Evolutionary conservation across 768 basidiomycete species (phyloP).

Genomic region (Wakefieldia striispora): DNA sequence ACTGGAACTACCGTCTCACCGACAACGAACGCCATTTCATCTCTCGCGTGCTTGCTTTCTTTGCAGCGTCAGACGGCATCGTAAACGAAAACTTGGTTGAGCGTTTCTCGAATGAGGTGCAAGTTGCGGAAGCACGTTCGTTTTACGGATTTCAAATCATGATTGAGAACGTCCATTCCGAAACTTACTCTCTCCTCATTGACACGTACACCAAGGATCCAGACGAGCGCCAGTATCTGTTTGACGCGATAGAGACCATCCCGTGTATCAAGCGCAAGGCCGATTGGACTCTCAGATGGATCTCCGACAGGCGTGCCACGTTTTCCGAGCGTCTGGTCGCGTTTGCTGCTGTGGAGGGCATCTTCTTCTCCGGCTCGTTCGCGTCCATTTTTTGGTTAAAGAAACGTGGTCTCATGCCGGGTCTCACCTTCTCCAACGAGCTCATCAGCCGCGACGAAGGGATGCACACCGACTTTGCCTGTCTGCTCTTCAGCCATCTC

Average conservation of each 20-base stretch:
- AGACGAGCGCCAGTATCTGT: conserved; percentile 69
- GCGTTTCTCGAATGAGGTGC: conserved; percentile 88
- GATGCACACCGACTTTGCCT: conserved; percentile 95
- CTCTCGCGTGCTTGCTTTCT: conserved; percentile 90
- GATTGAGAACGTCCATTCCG: conserved; percentile 97
- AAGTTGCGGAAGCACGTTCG: conserved; percentile 86
- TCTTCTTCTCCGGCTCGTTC: conserved; percentile 93
- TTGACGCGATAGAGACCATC: conserved; percentile 89
- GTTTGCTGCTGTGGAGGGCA: conserved; percentile 94
- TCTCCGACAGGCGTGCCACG: conserved; percentile 69
- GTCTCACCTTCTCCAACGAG: conserved; percentile 92
- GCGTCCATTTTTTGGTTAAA: conserved; percentile 95
- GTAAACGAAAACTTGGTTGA: conserved; percentile 95
- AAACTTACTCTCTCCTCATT: conserved; percentile 93
- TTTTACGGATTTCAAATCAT: conserved; percentile 98
- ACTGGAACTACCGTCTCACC: conserved; percentile 82
- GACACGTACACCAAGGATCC: conserved; percentile 89
- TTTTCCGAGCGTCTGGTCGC: conserved; percentile 91
- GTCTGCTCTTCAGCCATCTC: conserved; percentile 80
- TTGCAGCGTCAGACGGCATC: conserved; percentile 92
- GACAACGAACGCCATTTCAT: conserved; percentile 83
- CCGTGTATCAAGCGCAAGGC: conserved; percentile 90
- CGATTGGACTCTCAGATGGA: conserved; percentile 92
- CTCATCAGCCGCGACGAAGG: conserved; percentile 94
- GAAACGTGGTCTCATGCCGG: conserved; percentile 96